These are phyloP conservation scores for Aspergillus awamori DNA, from an alignment of 2,329 filamentous ascomycete genomes.

Conservation along the genomic window DNA sequence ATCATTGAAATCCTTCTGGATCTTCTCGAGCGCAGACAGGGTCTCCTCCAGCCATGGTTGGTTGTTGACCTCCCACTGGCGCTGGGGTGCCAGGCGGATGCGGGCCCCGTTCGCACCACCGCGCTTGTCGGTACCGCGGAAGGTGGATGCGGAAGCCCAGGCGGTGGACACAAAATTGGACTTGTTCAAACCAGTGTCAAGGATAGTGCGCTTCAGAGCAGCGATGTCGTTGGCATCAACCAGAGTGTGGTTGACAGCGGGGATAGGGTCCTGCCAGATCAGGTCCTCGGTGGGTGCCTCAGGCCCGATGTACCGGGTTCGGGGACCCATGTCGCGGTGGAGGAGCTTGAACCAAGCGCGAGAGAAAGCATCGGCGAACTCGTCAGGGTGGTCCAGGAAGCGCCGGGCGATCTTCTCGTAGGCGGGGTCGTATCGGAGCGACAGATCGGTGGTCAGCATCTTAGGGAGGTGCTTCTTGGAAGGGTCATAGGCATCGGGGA, in stretches of 20 bases:
- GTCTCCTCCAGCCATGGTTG: constrained; percentile 66
- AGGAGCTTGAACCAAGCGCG: constrained; percentile 83
- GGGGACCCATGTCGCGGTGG: constrained; percentile 77
- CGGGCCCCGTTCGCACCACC: constrained; percentile 80
- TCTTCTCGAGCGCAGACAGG: constrained; percentile 61
- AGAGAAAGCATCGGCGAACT: constrained; percentile 70
- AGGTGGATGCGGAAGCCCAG: constrained; percentile 71
- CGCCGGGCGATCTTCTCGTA: constrained; percentile 77
- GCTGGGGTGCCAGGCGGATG: constrained; percentile 72
- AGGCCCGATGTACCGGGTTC: constrained; percentile 70
- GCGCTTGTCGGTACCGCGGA: constrained; percentile 77
- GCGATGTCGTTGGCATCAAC: constrained; percentile 66
- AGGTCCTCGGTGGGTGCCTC: constrained; percentile 71
- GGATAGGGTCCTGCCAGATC: constrained; percentile 76
- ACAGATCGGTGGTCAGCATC: constrained; percentile 76
- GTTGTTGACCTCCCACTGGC: constrained; percentile 75
- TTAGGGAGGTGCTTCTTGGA: constrained; percentile 73
- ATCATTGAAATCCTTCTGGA: constrained; percentile 69
- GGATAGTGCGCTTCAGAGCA: constrained; percentile 69
- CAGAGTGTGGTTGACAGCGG: constrained; percentile 58
- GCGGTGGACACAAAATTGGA: constrained; percentile 67
- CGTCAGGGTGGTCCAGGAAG: constrained; percentile 68
- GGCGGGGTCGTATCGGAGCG: constrained; percentile 69
- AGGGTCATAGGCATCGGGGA: constrained; percentile 71
- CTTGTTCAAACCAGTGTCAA: constrained; percentile 62